Percentiles rank a stretch among this genome's conserved stretches.
Conservation (phyloP, 2,329 filamentous ascomycete species). For the Helminthosporium solani region DNA sequence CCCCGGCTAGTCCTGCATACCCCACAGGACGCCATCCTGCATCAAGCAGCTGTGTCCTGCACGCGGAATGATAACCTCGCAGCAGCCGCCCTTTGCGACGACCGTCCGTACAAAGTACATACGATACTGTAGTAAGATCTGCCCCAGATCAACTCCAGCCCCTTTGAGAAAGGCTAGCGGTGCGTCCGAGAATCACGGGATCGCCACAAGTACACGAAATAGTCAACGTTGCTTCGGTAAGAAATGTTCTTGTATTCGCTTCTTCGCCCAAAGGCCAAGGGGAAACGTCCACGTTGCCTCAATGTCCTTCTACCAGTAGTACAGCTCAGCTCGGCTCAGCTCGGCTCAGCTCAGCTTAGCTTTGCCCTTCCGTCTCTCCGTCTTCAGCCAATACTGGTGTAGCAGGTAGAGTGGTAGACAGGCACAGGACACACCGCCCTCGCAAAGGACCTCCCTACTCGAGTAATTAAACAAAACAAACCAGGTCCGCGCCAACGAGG, state of each 20-base stretch:
- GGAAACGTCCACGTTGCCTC: not conserved
- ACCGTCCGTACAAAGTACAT: not conserved
- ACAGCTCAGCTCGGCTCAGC: not conserved
- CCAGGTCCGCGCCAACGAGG: no score
- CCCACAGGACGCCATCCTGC: constrained; percentile 5
- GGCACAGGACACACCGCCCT: constrained; percentile 1
- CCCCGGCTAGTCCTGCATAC: constrained; percentile 9
- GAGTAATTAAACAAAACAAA: no score
- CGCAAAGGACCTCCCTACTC: not conserved
- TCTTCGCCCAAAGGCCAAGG: not conserved
- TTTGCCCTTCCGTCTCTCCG: not conserved
- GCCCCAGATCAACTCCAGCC: not conserved
- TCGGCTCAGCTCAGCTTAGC: not conserved
- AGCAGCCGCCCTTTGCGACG: constrained; percentile 8
- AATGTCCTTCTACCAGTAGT: not conserved
- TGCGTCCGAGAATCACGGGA: not conserved
- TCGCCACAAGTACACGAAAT: not conserved
- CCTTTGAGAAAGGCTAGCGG: not conserved
- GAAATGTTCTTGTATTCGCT: constrained; percentile 11
- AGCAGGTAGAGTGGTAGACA: no score
- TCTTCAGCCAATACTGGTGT: constrained; percentile 7
- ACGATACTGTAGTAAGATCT: not conserved
- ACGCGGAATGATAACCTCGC: not conserved
- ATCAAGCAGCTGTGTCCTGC: constrained; percentile 1
- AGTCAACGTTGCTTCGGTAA: constrained; percentile 1